phyloP scores from a whole-genome alignment of 1,284 basidiomycete species.

The Golubevia sp. region DNA sequence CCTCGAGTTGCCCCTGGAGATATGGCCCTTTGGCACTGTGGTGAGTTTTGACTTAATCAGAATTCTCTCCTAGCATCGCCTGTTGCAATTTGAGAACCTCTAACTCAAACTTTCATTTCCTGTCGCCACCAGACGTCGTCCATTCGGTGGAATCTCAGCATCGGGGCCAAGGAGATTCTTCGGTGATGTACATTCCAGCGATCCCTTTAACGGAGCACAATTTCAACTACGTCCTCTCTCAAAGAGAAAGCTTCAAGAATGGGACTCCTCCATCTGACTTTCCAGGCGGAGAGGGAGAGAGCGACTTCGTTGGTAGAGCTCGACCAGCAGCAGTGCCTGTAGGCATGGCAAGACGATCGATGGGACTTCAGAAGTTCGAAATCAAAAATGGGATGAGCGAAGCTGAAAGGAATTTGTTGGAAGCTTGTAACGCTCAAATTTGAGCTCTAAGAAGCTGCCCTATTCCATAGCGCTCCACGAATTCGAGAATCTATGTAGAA shows the following conservation, averaged over 20 bases:
- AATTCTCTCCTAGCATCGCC: not conserved
- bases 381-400: too few species aligned
- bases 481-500: too few species aligned
- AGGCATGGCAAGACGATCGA: too few species aligned
- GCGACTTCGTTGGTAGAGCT: slow-evolving; percentile 67
- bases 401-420: too few species aligned
- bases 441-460: too few species aligned
- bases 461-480: too few species aligned
- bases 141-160: slow-evolving; percentile 75
- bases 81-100: slow-evolving; percentile 24
- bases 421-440: too few species aligned
- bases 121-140: slow-evolving; percentile 66
- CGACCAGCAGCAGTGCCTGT: slow-evolving; percentile 37
- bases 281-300: slow-evolving; percentile 75
- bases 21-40: slow-evolving; percentile 82
- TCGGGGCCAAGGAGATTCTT: slow-evolving; percentile 70
- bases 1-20: slow-evolving; percentile 75
- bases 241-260: slow-evolving; percentile 67
- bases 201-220: slow-evolving; percentile 73
- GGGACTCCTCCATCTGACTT: slow-evolving; percentile 76
- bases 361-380: too few species aligned
- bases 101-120: not conserved
- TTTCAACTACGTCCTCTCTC: slow-evolving; percentile 70
- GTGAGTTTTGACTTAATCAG: slow-evolving; percentile 22
- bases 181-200: slow-evolving; percentile 79